phyloP scores from a whole-genome alignment of 805 yeast genomes.

The Starmerella khaoyaiensis region DNA sequence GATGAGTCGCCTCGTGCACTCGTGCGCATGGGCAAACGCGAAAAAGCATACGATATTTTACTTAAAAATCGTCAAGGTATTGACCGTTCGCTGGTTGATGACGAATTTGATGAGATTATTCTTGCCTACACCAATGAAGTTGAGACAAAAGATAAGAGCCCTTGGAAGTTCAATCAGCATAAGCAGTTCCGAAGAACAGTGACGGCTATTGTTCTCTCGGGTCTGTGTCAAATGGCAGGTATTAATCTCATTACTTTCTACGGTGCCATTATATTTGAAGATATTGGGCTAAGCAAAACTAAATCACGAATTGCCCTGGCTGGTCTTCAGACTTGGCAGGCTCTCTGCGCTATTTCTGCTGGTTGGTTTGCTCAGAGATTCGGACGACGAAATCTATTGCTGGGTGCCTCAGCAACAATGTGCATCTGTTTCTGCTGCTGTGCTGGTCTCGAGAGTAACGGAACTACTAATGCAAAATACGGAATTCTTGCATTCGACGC shows the following conservation, averaged over 20 bases:
- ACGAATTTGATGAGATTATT: conserved; percentile 16
- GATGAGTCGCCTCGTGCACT: conserved; percentile 43
- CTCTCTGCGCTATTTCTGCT: conserved; percentile 35
- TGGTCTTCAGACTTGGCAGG: conserved; percentile 32
- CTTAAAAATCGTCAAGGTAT: conserved; percentile 12
- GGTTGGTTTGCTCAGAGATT: conserved; percentile 39
- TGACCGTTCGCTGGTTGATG: conserved; percentile 6
- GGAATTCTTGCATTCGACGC: conserved; percentile 40
- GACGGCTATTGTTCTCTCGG: conserved; percentile 32
- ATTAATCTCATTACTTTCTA: conserved; percentile 46
- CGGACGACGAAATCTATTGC: conserved; percentile 39
- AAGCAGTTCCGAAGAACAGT: conserved; percentile 25
- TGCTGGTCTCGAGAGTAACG: conserved; percentile 24
- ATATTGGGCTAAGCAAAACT: conserved; percentile 30
- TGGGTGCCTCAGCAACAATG: conserved; percentile 29
- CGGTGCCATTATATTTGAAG: conserved; percentile 42
- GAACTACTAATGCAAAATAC: conserved; percentile 25
- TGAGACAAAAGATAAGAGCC: conserved; percentile 8
- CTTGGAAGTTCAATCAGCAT: conserved; percentile 31
- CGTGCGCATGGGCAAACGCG: conserved; percentile 19
- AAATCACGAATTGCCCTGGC: conserved; percentile 36
- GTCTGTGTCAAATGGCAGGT: conserved; percentile 32
- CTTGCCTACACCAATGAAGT: conserved; percentile 13
- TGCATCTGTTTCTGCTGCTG: conserved; percentile 20
- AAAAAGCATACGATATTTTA: conserved; percentile 21